Conservation (phyloP, 352 stramenopile genomes). For the Globisporangium radiosum region DNA sequence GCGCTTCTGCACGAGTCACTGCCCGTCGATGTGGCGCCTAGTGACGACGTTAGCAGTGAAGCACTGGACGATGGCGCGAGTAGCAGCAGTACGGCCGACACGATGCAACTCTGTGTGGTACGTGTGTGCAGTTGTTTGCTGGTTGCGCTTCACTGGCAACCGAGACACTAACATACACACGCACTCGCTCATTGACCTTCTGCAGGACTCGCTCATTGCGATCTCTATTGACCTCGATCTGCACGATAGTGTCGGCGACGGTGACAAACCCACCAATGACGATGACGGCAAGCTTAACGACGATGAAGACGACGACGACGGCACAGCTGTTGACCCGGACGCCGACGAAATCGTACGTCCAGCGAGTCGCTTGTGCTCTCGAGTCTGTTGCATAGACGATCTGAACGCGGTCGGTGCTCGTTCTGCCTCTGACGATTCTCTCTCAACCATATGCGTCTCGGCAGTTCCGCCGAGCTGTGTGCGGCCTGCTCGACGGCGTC, state of each 20-base stretch:
- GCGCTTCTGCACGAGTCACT: too few species aligned
- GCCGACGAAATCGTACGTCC: not conserved
- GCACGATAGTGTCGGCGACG: not conserved
- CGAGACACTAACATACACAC: not conserved
- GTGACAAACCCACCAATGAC: not conserved
- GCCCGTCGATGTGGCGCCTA: too few species aligned
- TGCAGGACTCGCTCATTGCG: conserved; percentile 5
- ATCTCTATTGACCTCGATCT: conserved; percentile 3
- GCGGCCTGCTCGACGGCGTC: conserved; percentile 9
- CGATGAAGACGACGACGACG: not conserved
- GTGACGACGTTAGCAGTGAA: not conserved
- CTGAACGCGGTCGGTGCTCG: too few species aligned
- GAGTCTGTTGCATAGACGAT: not conserved
- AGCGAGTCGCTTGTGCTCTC: not conserved
- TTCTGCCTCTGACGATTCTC: too few species aligned
- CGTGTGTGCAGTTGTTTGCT: not conserved
- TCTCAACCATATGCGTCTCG: not conserved
- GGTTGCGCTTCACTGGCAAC: too few species aligned
- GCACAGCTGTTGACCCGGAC: not conserved
- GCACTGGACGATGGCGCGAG: not conserved
- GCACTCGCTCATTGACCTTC: not conserved
- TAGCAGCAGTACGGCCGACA: not conserved
- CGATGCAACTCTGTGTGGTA: not conserved
- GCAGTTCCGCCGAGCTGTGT: conserved; percentile 4
- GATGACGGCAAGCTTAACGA: not conserved